These are phyloP conservation scores for Solanum sitiens DNA, from an alignment of 257 asterid genomes.

Conservation along the genomic window DNA sequence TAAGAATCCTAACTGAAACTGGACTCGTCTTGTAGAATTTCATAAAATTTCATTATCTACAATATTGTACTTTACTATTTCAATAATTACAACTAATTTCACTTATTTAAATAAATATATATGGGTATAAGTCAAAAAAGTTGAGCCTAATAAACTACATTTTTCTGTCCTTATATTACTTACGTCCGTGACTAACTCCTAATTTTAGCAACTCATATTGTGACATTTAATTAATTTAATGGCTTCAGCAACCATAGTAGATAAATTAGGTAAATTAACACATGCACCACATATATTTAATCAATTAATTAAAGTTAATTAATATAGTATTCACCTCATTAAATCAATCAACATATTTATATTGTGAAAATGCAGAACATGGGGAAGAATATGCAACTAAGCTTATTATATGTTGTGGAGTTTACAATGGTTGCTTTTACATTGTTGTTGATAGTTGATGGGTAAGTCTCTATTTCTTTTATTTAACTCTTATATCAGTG, in stretches of 20 bases:
- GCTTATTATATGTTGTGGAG: background rate
- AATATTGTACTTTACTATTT: background rate
- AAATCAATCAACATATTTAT: too few species aligned
- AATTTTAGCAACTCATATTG: background rate
- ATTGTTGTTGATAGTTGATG: background rate
- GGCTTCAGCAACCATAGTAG: background rate
- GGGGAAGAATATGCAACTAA: background rate
- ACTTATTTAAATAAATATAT: background rate
- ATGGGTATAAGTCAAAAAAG: background rate
- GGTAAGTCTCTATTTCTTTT: background rate
- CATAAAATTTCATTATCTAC: too few species aligned
- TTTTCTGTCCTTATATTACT: background rate
- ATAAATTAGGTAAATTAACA: background rate
- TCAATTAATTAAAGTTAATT: too few species aligned
- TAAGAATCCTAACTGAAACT: too few species aligned
- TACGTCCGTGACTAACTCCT: background rate
- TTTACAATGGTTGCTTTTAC: background rate
- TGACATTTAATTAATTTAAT: background rate
- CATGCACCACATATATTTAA: background rate
- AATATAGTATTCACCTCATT: too few species aligned
- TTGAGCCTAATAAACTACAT: background rate
- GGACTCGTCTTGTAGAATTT: too few species aligned
- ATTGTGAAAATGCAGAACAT: background rate
- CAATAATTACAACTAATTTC: background rate
- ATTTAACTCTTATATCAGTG: too few species aligned